Percentiles rank a stretch among this genome's conserved stretches.
Evolutionary conservation across 805 yeast species (phyloP).

Genomic region (Candida andamanensis): DNA sequence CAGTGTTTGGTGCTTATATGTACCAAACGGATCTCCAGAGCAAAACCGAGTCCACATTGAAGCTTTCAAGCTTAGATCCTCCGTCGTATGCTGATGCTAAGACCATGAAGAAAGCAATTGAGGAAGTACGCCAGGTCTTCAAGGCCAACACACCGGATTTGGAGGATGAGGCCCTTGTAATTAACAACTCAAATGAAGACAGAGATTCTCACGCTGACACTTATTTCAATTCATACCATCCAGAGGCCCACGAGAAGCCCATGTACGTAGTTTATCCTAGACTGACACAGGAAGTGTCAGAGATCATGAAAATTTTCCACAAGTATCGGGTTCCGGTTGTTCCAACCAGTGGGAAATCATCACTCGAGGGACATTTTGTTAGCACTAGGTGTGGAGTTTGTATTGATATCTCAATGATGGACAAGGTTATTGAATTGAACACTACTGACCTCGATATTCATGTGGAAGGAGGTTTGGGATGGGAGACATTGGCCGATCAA

Average conservation of each 20-base stretch:
- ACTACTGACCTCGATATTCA: conserved; percentile 63
- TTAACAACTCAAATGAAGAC: conserved; percentile 20
- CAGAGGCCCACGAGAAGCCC: conserved; percentile 23
- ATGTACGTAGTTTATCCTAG: conserved; percentile 55
- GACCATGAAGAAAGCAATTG: conserved; percentile 19
- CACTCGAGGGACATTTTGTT: conserved; percentile 76
- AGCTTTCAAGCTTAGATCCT: conserved; percentile 12
- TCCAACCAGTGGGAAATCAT: conserved; percentile 77
- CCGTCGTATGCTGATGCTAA: conserved; percentile 20
- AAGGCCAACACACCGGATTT: conserved; percentile 10
- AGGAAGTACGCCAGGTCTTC: conserved; percentile 16
- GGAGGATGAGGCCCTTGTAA: conserved; percentile 14
- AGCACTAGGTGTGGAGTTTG: conserved; percentile 63
- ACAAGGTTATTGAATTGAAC: conserved; percentile 51
- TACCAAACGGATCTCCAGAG: not conserved
- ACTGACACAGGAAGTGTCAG: conserved; percentile 61
- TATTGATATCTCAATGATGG: conserved; percentile 58
- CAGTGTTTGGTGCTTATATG: conserved; percentile 3
- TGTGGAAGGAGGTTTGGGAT: conserved; percentile 76
- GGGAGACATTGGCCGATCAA: conserved; percentile 55
- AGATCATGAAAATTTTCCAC: conserved; percentile 57
- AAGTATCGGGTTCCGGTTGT: conserved; percentile 61
- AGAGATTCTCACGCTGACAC: conserved; percentile 26
- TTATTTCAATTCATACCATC: conserved; percentile 31
- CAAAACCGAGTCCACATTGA: conserved; percentile 13